phyloP scores from a whole-genome alignment of 768 basidiomycete species.

The Amanita exitialis region DNA sequence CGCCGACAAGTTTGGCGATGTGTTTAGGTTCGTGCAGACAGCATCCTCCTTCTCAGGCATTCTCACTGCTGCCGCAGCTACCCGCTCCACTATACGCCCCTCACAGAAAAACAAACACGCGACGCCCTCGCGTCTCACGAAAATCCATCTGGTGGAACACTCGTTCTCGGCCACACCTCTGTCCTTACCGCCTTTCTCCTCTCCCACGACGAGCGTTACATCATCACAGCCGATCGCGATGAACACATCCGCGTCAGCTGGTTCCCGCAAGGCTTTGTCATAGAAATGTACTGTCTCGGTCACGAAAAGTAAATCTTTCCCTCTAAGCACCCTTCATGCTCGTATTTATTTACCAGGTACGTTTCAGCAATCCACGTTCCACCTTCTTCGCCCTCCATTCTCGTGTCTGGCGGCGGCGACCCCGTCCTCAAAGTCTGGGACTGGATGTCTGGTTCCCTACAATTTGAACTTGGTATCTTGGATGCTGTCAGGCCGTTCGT shows the following conservation, averaged over 20 bases:
- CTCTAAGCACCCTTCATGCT: neutral
- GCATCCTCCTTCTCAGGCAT: neutral
- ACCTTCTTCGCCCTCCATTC: slow-evolving; percentile 24
- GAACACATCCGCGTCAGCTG: slow-evolving; percentile 91
- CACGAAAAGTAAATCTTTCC: slow-evolving; percentile 55
- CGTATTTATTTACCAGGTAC: slow-evolving; percentile 39
- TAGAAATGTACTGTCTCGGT: slow-evolving; percentile 83
- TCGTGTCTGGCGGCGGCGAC: slow-evolving; percentile 91
- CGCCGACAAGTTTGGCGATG: slow-evolving; percentile 92
- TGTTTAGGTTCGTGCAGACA: slow-evolving; percentile 57
- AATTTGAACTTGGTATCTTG: slow-evolving; percentile 42
- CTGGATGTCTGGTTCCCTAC: slow-evolving; percentile 54
- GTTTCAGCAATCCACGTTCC: slow-evolving; percentile 78
- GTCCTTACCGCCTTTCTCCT: slow-evolving; percentile 69
- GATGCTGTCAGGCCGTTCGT: slow-evolving; percentile 40
- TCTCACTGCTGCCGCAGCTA: slow-evolving; percentile 33
- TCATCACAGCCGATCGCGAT: slow-evolving; percentile 89
- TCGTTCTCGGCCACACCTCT: slow-evolving; percentile 84
- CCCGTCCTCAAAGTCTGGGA: slow-evolving; percentile 68
- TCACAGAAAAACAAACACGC: slow-evolving; percentile 21
- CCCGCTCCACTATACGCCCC: slow-evolving; percentile 35
- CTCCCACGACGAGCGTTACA: slow-evolving; percentile 53
- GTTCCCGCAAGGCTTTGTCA: slow-evolving; percentile 78
- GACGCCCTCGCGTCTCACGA: slow-evolving; percentile 49
- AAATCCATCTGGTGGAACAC: slow-evolving; percentile 56